Conservation (phyloP, 129 eudicot species). For the Flaveria sonorensis region DNA sequence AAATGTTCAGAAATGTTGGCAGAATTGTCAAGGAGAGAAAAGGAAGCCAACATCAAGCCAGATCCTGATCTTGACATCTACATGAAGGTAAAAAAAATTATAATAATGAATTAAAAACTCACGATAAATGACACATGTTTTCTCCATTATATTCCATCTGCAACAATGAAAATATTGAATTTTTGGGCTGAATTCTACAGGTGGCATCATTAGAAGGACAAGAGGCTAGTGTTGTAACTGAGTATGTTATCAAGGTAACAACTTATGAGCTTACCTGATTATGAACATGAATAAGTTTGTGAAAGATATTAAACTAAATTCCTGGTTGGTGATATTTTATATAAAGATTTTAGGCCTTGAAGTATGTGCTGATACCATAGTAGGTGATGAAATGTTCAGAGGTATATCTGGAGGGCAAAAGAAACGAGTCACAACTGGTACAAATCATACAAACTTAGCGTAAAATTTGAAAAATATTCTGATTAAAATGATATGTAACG, state of each 20-base stretch:
- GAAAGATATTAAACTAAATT: slow-evolving; percentile 4
- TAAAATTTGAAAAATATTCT: not conserved
- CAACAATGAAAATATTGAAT: not conserved
- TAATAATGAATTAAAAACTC: not conserved
- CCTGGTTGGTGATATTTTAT: slow-evolving; percentile 1
- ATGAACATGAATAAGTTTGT: slow-evolving; percentile 18
- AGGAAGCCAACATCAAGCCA: slow-evolving; percentile 65
- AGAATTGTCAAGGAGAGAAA: slow-evolving; percentile 72
- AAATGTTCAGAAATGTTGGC: slow-evolving; percentile 54
- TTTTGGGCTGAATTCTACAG: slow-evolving; percentile 32
- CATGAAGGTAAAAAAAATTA: slow-evolving; percentile 60
- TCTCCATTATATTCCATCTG: not conserved
- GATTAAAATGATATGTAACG: not conserved
- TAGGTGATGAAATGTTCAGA: slow-evolving; percentile 73
- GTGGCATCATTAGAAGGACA: slow-evolving; percentile 75
- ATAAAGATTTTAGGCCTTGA: slow-evolving; percentile 74
- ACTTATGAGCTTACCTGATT: slow-evolving; percentile 8
- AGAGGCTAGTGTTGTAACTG: slow-evolving; percentile 65
- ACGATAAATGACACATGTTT: not conserved
- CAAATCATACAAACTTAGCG: not conserved
- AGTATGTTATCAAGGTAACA: slow-evolving; percentile 66
- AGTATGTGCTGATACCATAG: slow-evolving; percentile 70
- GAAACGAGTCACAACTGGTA: slow-evolving; percentile 76
- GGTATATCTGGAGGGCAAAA: slow-evolving; percentile 87
- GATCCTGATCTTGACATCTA: slow-evolving; percentile 72